Percentiles rank a stretch among this genome's conserved stretches.
These are phyloP conservation scores for Wallemia ichthyophaga DNA, from an alignment of 1,284 basidiomycete species.

Conservation along the genomic window DNA sequence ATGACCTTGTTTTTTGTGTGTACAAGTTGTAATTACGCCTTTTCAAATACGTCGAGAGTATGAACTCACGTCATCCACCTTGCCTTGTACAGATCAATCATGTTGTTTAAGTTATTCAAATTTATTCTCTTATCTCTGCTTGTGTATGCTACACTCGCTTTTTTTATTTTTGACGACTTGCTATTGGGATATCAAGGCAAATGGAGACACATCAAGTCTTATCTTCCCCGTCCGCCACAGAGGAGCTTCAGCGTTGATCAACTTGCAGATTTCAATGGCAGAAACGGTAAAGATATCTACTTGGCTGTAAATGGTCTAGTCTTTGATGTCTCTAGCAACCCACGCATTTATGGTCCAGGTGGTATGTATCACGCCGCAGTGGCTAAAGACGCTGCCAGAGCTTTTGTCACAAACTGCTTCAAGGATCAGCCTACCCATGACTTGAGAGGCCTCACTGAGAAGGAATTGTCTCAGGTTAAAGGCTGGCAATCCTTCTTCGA, in stretches of 20 bases:
- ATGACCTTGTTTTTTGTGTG: not conserved
- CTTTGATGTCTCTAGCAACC: conserved; percentile 52
- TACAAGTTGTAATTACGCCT: not conserved
- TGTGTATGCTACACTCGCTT: conserved; percentile 29
- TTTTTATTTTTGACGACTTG: conserved; percentile 49
- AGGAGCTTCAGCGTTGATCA: conserved; percentile 38
- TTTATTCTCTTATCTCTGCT: conserved; percentile 29
- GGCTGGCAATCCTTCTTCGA: conserved; percentile 73
- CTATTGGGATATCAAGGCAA: conserved; percentile 41
- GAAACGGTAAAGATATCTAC: conserved; percentile 42
- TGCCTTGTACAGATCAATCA: too few relatives aligned
- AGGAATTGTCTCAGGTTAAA: conserved; percentile 38
- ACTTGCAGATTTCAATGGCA: conserved; percentile 45
- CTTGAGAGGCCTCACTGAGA: conserved; percentile 39
- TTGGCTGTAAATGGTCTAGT: conserved; percentile 73
- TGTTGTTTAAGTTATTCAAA: conserved; percentile 29
- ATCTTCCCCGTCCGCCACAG: conserved; percentile 30
- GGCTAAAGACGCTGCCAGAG: conserved; percentile 56
- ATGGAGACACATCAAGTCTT: conserved; percentile 27
- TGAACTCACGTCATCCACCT: too few relatives aligned
- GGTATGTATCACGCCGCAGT: conserved; percentile 63
- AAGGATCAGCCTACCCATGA: conserved; percentile 61
- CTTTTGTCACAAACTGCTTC: conserved; percentile 81
- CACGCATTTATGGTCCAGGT: conserved; percentile 60
- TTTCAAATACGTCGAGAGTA: not conserved